Conservation (phyloP, 768 basidiomycete species). For the Leccinum disarticulatum region DNA sequence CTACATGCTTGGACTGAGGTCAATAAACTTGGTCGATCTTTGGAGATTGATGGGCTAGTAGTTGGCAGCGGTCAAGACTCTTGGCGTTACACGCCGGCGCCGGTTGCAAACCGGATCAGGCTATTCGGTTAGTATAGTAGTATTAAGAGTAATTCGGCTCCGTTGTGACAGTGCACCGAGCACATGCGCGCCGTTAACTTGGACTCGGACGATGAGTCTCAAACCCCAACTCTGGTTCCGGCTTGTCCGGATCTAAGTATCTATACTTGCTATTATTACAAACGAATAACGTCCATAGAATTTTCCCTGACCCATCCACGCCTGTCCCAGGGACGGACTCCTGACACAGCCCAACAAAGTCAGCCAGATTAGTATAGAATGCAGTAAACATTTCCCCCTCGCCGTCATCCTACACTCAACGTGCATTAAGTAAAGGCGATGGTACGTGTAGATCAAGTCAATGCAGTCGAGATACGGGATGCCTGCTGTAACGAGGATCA, state of each 20-base stretch:
- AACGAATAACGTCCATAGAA: slow-evolving; percentile 20
- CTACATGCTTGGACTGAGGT: neutral
- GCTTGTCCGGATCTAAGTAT: slow-evolving; percentile 12
- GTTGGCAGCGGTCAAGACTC: neutral
- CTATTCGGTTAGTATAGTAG: neutral
- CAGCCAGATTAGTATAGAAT: slow-evolving; percentile 32
- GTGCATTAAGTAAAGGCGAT: slow-evolving; percentile 25
- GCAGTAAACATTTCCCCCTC: slow-evolving; percentile 13
- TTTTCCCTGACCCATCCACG: slow-evolving; percentile 23
- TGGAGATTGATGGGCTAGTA: neutral
- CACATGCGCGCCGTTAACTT: neutral
- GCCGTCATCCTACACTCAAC: slow-evolving; percentile 11
- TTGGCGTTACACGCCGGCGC: neutral
- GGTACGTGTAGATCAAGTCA: slow-evolving; percentile 31
- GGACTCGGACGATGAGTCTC: neutral
- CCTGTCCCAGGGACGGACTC: slow-evolving; percentile 27
- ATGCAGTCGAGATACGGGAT: slow-evolving; percentile 17
- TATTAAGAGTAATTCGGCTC: slow-evolving; percentile 21
- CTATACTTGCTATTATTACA: slow-evolving; percentile 14
- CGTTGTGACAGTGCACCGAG: slow-evolving; percentile 10
- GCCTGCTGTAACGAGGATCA: slow-evolving; percentile 14
- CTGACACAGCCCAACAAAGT: neutral
- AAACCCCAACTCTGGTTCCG: slow-evolving; percentile 16
- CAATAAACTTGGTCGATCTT: neutral
- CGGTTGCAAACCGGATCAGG: neutral